Conservation (phyloP, 1,284 basidiomycete genomes). For the Pseudozyma pruni region DNA sequence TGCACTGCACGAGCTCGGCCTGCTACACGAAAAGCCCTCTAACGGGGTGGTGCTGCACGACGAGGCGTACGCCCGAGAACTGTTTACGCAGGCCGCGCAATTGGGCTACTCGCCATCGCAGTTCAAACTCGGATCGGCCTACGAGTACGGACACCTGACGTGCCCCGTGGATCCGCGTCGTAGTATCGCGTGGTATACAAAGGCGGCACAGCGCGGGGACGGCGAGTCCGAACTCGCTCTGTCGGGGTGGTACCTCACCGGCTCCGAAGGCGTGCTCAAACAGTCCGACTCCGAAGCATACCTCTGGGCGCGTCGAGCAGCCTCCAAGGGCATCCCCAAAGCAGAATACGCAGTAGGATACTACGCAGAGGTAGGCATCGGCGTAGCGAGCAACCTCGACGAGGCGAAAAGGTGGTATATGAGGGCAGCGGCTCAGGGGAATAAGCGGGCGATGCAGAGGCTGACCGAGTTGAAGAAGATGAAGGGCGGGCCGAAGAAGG, state of each 20-base stretch:
- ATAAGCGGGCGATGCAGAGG: constrained; percentile 92
- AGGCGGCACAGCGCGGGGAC: constrained; percentile 93
- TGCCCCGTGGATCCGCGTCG: constrained; percentile 92
- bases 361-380: constrained; percentile 97
- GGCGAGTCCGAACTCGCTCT: constrained; percentile 93
- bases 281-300: constrained; percentile 98
- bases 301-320: constrained; percentile 70
- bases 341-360: constrained; percentile 84
- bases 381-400: constrained; percentile 92
- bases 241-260: constrained; percentile 94
- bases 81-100: constrained; percentile 91
- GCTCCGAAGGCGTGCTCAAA: constrained; percentile 86
- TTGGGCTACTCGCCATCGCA: constrained; percentile 93
- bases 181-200: constrained; percentile 98
- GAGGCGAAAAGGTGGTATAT: constrained; percentile 99
- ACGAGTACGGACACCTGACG: constrained; percentile 88
- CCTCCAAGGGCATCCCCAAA: constrained; percentile 70
- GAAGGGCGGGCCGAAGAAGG: constrained; percentile 53
- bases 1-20: constrained; percentile 93
- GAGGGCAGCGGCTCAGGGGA: constrained; percentile 84
- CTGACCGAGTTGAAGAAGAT: constrained; percentile 78
- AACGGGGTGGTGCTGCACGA: constrained; percentile 72
- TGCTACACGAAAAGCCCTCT: constrained; percentile 78
- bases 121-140: constrained; percentile 93
- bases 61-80: constrained; percentile 81